These are phyloP conservation scores for Acanthamoeba castellanii DNA, from an alignment of 208 protist species.

Conservation along the genomic window DNA sequence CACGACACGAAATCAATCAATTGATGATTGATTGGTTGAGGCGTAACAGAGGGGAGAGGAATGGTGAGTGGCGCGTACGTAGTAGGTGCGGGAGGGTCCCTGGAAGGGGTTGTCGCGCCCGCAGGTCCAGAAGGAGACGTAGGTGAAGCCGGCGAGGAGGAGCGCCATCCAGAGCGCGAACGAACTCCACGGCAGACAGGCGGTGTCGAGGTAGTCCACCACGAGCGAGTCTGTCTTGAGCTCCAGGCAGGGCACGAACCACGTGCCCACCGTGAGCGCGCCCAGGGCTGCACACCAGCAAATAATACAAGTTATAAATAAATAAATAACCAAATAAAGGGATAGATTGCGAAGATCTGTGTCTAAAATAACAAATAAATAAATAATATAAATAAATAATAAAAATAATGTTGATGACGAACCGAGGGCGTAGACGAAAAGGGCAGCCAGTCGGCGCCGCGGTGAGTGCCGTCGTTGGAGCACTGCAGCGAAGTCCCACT, in stretches of 20 bases:
- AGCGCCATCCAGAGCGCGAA: slow-evolving; percentile 56
- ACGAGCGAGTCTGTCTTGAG: background rate
- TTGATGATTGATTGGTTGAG: background rate
- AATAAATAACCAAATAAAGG: no score
- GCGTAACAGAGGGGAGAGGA: background rate
- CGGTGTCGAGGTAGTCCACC: background rate
- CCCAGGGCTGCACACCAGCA: background rate
- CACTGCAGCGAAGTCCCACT: slow-evolving; percentile 52
- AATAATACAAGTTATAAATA: background rate
- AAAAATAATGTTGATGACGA: background rate
- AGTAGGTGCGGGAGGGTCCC: slow-evolving; percentile 43
- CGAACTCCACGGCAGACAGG: slow-evolving; percentile 52
- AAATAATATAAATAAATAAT: slow-evolving; percentile 2
- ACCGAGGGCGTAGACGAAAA: background rate
- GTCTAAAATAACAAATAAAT: background rate
- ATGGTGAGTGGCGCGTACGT: background rate
- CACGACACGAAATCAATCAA: background rate
- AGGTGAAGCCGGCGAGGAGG: slow-evolving; percentile 51
- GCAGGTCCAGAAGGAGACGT: slow-evolving; percentile 73
- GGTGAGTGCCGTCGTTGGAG: background rate
- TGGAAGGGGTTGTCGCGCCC: slow-evolving; percentile 71
- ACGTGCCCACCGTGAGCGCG: background rate
- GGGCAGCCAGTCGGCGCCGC: background rate
- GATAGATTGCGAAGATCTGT: no score
- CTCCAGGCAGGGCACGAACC: slow-evolving; percentile 57